Evolutionary conservation across 2,329 filamentous ascomycete genomes (phyloP).

Genomic region (Beauveria australis): DNA sequence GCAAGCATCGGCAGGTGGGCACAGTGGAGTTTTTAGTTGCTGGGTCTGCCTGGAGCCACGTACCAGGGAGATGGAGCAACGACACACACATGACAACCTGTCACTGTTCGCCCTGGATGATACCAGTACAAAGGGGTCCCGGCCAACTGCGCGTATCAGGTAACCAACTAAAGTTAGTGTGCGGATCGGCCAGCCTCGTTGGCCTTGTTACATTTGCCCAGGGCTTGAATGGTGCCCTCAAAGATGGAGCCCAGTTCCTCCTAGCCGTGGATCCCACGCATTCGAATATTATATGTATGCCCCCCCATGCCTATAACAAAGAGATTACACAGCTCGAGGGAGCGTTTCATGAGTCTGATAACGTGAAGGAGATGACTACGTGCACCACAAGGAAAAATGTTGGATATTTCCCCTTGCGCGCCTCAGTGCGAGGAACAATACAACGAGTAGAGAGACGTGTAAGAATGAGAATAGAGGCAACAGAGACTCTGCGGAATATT

Average conservation of each 20-base stretch:
- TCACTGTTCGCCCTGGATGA: not conserved
- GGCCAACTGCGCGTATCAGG: no score
- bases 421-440: no score
- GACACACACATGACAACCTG: no score
- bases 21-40: not conserved
- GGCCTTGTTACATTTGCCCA: constrained; percentile 6
- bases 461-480: no score
- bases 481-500: no score
- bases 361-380: no score
- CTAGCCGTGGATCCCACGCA: not conserved
- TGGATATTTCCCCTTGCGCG: no score
- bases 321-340: no score
- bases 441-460: no score
- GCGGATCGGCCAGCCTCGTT: constrained; percentile 9
- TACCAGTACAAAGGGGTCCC: not conserved
- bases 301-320: not conserved
- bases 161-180: not conserved
- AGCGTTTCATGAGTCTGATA: no score
- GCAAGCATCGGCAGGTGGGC: not conserved
- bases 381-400: no score
- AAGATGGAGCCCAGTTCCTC: not conserved
- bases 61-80: not conserved
- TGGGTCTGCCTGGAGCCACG: constrained; percentile 2
- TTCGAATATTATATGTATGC: not conserved
- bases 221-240: not conserved